Conservation (phyloP, 768 basidiomycete species). For the Glaciozyma martinii region DNA sequence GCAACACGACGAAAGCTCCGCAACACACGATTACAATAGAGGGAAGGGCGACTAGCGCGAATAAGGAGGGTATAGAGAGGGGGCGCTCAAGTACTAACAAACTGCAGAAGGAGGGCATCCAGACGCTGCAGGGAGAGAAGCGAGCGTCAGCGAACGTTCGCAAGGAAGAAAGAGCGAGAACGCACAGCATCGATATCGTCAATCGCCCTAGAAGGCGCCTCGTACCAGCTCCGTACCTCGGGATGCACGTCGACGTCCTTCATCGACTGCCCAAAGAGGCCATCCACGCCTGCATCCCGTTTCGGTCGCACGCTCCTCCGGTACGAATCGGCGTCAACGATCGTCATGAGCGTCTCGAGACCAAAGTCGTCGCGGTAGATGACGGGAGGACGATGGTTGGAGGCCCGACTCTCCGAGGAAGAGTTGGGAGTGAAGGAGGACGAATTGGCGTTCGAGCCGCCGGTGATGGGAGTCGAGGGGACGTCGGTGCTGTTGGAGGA, state of each 20-base stretch:
- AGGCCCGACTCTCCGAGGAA: conserved; percentile 6
- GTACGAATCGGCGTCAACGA: conserved; percentile 14
- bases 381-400: conserved; percentile 12
- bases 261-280: conserved; percentile 21
- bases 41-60: no score
- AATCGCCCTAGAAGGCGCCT: conserved; percentile 5
- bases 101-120: neutral
- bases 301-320: no score
- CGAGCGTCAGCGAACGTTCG: no score
- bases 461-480: conserved; percentile 23
- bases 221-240: conserved; percentile 9
- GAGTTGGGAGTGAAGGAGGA: conserved; percentile 27
- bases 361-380: conserved; percentile 29
- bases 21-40: no score
- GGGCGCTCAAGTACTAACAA: no score
- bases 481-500: conserved; percentile 22
- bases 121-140: neutral
- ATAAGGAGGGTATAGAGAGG: no score
- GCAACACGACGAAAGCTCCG: no score
- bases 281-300: conserved; percentile 12
- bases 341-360: conserved; percentile 21
- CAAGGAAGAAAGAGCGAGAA: neutral
- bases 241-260: conserved; percentile 10
- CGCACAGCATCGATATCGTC: conserved; percentile 18
- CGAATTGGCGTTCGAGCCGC: conserved; percentile 2